Evolutionary conservation across 768 basidiomycete genomes (phyloP), one percentile per base, ranked within the genome.

Genomic region (Butyriboletus loyo): DNA sequence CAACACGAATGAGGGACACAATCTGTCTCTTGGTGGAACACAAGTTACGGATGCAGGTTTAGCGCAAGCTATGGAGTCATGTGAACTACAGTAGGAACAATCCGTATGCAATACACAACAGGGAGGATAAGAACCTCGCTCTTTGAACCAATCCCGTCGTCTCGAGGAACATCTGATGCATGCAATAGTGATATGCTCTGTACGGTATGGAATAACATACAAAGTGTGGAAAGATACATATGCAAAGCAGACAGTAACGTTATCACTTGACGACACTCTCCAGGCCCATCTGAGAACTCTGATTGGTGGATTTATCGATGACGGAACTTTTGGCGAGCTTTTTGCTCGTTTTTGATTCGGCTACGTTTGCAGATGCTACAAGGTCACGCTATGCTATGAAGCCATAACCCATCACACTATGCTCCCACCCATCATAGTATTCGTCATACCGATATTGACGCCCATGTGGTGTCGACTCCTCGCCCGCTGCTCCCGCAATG

Each of bases 401-500:
- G 10, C 25, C 15, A n/a, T 27, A 31, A 28, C 3, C 17, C 28
- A n/a, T 41, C 35, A 31, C 34, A 15, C 35, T 11, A 2, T 35
- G 4, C 2, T n/a, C n/a, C n/a, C n/a, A n/a, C n/a, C 30, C 25
- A n/a, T 42, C 27, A 27, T 10, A 9, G 1, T 42, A 34, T n/a
- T n/a, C n/a, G n/a, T n/a, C 11, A 17, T n/a, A 4, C 11, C 5
- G 15, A 34, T 35, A 34, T 35, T 21, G 19, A 7, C 24, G 13
- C 11, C 17, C 2, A 39, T 5, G 5, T 31, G 5, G 6, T 9
- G 4, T 9, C 21, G 38, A 1, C 41, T 39, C 19, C 43, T 13
- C n/a, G 6, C 9, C 21, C 19, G 52, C 15, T 55, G 46, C 35
- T 50, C 28, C 50, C 65, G 59, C 48, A 66, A 42, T 15, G 28